These are phyloP conservation scores for Picochlorum costavermella DNA, from an alignment of 139 green algal species.

Conservation along the genomic window DNA sequence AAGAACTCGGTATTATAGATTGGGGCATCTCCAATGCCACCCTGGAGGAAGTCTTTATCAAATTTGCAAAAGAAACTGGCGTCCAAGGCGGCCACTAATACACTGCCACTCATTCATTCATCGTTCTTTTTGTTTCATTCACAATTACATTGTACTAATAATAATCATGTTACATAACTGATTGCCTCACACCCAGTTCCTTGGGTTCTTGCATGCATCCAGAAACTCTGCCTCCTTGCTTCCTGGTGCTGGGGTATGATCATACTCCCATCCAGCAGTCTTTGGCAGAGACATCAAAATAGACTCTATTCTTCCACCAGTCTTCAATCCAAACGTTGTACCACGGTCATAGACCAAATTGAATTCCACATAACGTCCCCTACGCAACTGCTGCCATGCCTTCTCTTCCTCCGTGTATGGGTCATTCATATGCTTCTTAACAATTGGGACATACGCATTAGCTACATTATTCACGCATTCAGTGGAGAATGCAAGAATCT, in stretches of 20 bases:
- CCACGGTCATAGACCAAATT: constrained; percentile 96
- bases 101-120: background rate
- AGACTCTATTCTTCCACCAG: constrained; percentile 93
- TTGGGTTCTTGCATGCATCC: constrained; percentile 71
- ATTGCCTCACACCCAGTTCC: constrained; percentile 8
- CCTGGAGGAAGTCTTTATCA: constrained; percentile 81
- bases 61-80: constrained; percentile 30
- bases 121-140: constrained; percentile 4
- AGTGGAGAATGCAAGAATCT: constrained; percentile 68
- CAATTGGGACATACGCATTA: constrained; percentile 81
- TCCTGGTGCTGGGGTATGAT: constrained; percentile 57
- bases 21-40: constrained; percentile 88
- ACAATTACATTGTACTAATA: background rate
- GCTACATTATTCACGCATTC: constrained; percentile 68
- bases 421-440: constrained; percentile 86
- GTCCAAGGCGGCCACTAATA: constrained; percentile 22
- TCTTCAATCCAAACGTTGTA: constrained; percentile 98
- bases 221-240: constrained; percentile 76
- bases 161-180: background rate
- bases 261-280: constrained; percentile 80
- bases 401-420: constrained; percentile 81
- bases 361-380: constrained; percentile 94
- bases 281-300: constrained; percentile 85
- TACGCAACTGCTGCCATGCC: constrained; percentile 88
- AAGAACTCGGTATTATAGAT: constrained; percentile 56